phyloP scores from a whole-genome alignment of 805 yeast genomes.

The Starmerella potacharoeniae region DNA sequence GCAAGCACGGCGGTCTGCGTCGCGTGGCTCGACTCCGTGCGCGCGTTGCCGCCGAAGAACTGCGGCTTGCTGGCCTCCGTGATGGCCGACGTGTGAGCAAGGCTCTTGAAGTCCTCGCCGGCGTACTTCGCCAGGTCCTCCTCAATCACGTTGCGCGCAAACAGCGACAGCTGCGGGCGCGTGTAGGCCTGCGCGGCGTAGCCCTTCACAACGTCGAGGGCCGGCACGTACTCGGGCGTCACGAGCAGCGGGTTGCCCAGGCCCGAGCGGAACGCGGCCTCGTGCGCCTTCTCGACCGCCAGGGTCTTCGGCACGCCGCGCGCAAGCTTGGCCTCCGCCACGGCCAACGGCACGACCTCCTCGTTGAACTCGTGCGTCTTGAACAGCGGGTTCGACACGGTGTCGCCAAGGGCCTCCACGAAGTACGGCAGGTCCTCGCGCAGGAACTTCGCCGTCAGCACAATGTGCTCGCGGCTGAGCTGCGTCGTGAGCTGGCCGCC shows the following conservation, averaged over 20 bases:
- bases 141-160: constrained; percentile 62
- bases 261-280: constrained; percentile 73
- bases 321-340: constrained; percentile 42
- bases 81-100: constrained; percentile 51
- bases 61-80: constrained; percentile 34
- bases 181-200: constrained; percentile 61
- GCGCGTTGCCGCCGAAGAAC: constrained; percentile 51
- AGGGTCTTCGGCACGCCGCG: constrained; percentile 40
- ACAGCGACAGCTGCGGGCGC: constrained; percentile 56
- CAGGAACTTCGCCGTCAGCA: constrained; percentile 70
- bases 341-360: constrained; percentile 68
- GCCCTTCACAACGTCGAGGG: constrained; percentile 52
- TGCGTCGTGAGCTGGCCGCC: constrained; percentile 68
- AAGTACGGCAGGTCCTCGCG: constrained; percentile 84
- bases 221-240: constrained; percentile 49
- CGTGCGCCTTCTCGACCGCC: constrained; percentile 71
- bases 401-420: constrained; percentile 73
- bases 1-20: constrained; percentile 68
- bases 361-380: constrained; percentile 77
- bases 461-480: constrained; percentile 75
- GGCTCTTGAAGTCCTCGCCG: constrained; percentile 44
- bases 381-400: constrained; percentile 52
- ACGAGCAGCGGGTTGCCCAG: constrained; percentile 73
- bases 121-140: constrained; percentile 60
- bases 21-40: constrained; percentile 44